phyloP scores from a whole-genome alignment of 352 stramenopile species.

The Phytophthora lateralis region DNA sequence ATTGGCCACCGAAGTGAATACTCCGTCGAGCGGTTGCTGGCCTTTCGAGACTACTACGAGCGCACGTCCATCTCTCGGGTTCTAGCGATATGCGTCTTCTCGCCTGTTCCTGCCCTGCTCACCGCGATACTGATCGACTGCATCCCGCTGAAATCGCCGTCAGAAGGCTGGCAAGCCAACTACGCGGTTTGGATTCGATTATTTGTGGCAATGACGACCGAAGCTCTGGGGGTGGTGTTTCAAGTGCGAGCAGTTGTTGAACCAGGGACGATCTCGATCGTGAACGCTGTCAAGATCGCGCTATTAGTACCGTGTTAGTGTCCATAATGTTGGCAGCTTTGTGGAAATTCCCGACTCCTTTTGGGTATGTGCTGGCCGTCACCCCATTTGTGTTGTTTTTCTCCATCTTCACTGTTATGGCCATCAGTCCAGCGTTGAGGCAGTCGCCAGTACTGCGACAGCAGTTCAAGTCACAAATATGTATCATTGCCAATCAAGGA shows the following conservation, averaged over 20 bases:
- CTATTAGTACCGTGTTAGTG: neutral
- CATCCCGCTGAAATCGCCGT: slow-evolving; percentile 23
- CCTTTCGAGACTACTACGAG: slow-evolving; percentile 11
- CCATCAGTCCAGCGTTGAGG: neutral
- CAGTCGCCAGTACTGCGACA: neutral
- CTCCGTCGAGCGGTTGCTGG: slow-evolving; percentile 9
- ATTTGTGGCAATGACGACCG: slow-evolving; percentile 5
- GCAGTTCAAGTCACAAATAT: slow-evolving; percentile 15
- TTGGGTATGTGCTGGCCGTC: slow-evolving; percentile 15
- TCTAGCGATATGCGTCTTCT: slow-evolving; percentile 9
- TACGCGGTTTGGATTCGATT: slow-evolving; percentile 25
- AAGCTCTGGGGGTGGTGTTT: slow-evolving; percentile 11
- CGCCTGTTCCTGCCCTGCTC: slow-evolving; percentile 16
- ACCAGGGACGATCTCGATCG: slow-evolving; percentile 6
- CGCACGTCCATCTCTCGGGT: neutral
- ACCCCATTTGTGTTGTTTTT: slow-evolving; percentile 11
- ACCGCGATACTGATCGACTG: slow-evolving; percentile 17
- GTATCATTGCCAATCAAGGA: slow-evolving; percentile 20
- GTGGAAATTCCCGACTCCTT: slow-evolving; percentile 36
- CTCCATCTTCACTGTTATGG: slow-evolving; percentile 10
- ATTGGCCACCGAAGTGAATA: slow-evolving; percentile 13
- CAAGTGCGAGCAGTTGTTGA: slow-evolving; percentile 16
- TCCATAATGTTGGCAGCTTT: slow-evolving; percentile 5
- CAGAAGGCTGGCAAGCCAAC: slow-evolving; percentile 23
- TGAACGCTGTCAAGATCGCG: slow-evolving; percentile 8